Evolutionary conservation across 2,329 filamentous ascomycete genomes (phyloP), one percentile per base, ranked within the genome.

Genomic region (Penicillium corylophilum): DNA sequence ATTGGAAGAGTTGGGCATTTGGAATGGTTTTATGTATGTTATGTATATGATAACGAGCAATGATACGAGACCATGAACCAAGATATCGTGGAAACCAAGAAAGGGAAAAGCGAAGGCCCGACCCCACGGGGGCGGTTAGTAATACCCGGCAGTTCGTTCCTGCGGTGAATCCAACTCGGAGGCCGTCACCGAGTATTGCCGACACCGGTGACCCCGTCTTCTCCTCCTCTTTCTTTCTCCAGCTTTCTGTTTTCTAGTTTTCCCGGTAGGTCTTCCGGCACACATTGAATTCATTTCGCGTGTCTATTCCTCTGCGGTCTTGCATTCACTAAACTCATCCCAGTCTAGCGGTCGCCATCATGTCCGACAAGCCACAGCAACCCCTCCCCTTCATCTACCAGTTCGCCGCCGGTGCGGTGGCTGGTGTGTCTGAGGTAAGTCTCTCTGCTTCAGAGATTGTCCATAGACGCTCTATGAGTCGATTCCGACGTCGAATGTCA

Each of bases 341-440:
- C 46, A 43, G 48, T 51, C 38, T 36, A 43, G 13, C 41, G 42
- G 48, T 55, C 46, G 48, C 69, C 77, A 79, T 67, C 65, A 88
- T 88, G 85, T 79, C 84, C 59, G 70, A 59, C 54, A 62, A 79
- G 60, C 76, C 82, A 46, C 73, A 86, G 61, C 88, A 90, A 77
- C 90, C 92, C 53, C 84, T 96, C 64, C 90, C 90, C 53, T 96
- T 96, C 77, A 75, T 85, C 64, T 96, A 96, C 85, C 92, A 96
- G 79, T 96, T 97, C 80, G 88, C 86, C 73, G 92, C 93, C 70
- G 92, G 92, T 79, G 94, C 94, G 71, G 89, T 99, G 71, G 94
- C 94, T 70, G 94, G 94, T 81, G 92, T 99, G 61, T 97, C 93
- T 66, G 94, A 99, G 84, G 91, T 92, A 80, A 76, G 86, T 78